A percentile compares a stretch with the other conserved stretches of the same genome.
These are phyloP conservation scores for Ophiorrhiza pumila DNA, from an alignment of 257 asterid genomes.

Conservation along the genomic window DNA sequence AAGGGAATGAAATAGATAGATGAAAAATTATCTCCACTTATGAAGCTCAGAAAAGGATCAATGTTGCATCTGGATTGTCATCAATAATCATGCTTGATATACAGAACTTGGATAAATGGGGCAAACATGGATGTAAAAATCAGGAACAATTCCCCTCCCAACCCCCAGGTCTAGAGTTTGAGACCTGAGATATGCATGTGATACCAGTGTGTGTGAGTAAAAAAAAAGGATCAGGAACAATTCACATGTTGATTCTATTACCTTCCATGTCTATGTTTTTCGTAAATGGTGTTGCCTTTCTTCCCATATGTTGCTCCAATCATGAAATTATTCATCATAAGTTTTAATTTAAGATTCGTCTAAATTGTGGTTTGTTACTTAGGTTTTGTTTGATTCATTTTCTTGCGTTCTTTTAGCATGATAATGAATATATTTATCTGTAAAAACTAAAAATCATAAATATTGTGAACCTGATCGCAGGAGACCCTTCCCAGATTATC, in stretches of 20 bases:
- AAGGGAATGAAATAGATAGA: neutral
- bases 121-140: no score
- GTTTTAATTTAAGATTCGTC: neutral
- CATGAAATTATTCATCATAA: neutral
- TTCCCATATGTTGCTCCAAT: neutral
- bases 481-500: conserved; percentile 82
- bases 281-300: neutral
- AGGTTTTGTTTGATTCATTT: neutral
- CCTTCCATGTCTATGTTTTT: neutral
- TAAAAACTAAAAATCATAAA: neutral
- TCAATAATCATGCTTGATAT: neutral
- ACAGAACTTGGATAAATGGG: neutral
- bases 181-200: no score
- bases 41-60: neutral
- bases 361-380: neutral
- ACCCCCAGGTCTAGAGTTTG: no score
- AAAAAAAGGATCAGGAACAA: no score
- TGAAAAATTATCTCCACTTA: neutral
- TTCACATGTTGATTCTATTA: neutral
- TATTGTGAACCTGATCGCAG: conserved; percentile 27
- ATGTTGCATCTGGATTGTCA: no score
- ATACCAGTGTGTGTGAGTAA: no score
- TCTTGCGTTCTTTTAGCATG: neutral
- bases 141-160: neutral
- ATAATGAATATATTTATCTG: neutral